Evolutionary conservation across 306 rosid genomes (phyloP).

Genomic region (Medicago ruthenica): DNA sequence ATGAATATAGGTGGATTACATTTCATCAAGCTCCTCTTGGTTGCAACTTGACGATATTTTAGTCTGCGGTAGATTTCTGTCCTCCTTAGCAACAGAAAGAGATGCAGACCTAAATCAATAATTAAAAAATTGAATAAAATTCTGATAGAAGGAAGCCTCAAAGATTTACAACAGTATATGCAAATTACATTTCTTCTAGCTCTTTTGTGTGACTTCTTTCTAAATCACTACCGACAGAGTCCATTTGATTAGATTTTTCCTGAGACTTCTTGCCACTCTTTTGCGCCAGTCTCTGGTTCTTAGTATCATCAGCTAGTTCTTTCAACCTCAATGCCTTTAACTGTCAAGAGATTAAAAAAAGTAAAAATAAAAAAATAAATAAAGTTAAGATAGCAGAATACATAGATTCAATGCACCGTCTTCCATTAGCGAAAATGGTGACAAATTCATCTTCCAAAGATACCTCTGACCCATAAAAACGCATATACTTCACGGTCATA

Average conservation of each 20-base stretch:
- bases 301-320: slow-evolving; percentile 70
- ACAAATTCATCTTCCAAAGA: slow-evolving; percentile 23
- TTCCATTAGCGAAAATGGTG: slow-evolving; percentile 9
- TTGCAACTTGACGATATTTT: slow-evolving; percentile 39
- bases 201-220: slow-evolving; percentile 52
- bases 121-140: slow-evolving; percentile 25
- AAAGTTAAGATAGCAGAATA: slow-evolving; percentile 19
- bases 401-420: slow-evolving; percentile 22
- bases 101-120: slow-evolving; percentile 59
- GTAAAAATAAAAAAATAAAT: too few species aligned
- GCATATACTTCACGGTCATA: not conserved
- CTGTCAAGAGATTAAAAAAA: slow-evolving; percentile 43
- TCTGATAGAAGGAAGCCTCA: slow-evolving; percentile 22
- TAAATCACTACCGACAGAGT: slow-evolving; percentile 42
- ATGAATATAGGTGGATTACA: slow-evolving; percentile 59
- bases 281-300: slow-evolving; percentile 73
- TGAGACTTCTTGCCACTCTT: slow-evolving; percentile 53
- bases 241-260: slow-evolving; percentile 49
- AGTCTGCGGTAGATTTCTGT: slow-evolving; percentile 32
- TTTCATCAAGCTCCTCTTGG: slow-evolving; percentile 77
- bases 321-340: slow-evolving; percentile 73
- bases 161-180: slow-evolving; percentile 11
- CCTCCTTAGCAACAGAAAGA: slow-evolving; percentile 51
- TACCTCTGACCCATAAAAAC: not conserved
- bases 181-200: slow-evolving; percentile 71